phyloP scores from a whole-genome alignment of 306 rosid genomes.

The Albizia julibrissin region DNA sequence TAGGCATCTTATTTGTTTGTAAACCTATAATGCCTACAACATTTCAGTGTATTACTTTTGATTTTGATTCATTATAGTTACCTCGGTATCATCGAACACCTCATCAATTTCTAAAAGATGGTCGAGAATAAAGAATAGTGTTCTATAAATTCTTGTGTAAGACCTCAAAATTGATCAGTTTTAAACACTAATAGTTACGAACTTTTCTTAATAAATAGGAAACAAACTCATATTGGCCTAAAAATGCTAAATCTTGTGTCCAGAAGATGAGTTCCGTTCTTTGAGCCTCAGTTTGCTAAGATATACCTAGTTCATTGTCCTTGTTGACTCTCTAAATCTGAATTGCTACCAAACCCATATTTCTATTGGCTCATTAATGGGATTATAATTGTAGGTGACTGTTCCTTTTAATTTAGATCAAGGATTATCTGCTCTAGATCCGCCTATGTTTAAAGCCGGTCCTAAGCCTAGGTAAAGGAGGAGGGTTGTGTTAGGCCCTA shows the following conservation, averaged over 20 bases:
- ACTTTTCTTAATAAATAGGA: constrained; percentile 52
- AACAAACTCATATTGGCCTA: constrained; percentile 77
- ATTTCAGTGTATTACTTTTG: constrained; percentile 6
- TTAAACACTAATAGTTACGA: constrained; percentile 21
- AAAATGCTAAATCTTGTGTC: constrained; percentile 45
- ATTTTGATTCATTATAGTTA: not conserved
- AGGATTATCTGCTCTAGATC: not conserved
- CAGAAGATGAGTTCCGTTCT: constrained; percentile 48
- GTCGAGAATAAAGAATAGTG: not conserved
- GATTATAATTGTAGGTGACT: constrained; percentile 2
- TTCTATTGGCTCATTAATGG: not conserved
- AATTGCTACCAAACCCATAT: constrained; percentile 7
- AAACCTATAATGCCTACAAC: not conserved
- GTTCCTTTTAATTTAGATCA: not conserved
- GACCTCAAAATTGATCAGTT: constrained; percentile 4
- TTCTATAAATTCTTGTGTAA: constrained; percentile 3
- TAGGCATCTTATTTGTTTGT: constrained; percentile 14
- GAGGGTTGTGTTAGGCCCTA: too few species aligned
- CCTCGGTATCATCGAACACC: not conserved
- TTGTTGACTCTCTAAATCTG: constrained; percentile 34
- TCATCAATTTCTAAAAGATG: not conserved
- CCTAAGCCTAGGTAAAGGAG: too few species aligned
- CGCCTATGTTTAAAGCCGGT: too few species aligned
- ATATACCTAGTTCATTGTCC: constrained; percentile 36
- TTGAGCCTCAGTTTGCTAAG: constrained; percentile 28